phyloP scores from a whole-genome alignment of 352 stramenopile genomes.

The Globisporangium echinulatum region DNA sequence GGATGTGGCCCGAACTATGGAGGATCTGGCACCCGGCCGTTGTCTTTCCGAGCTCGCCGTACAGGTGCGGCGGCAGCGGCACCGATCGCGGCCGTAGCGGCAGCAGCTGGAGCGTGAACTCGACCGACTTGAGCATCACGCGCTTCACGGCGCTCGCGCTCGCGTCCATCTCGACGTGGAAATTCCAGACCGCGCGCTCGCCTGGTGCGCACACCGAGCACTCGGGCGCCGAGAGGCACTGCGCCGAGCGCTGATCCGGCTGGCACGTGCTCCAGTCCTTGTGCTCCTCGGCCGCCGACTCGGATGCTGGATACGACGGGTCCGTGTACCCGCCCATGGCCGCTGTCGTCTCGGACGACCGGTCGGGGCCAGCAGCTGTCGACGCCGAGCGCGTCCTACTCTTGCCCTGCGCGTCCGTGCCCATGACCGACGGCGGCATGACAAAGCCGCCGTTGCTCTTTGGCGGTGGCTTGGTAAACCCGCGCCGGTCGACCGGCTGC shows the following conservation, averaged over 20 bases:
- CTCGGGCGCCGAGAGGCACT: slow-evolving; percentile 59
- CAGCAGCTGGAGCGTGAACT: slow-evolving; percentile 84
- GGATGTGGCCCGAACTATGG: slow-evolving; percentile 69
- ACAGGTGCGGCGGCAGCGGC: slow-evolving; percentile 75
- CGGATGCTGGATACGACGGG: slow-evolving; percentile 43
- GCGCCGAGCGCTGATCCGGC: slow-evolving; percentile 67
- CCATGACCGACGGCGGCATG: slow-evolving; percentile 40
- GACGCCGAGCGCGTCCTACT: slow-evolving; percentile 54
- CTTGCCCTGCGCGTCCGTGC: slow-evolving; percentile 53
- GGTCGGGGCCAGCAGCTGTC: slow-evolving; percentile 38
- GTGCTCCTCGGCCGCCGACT: slow-evolving; percentile 73
- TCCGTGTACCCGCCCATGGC: slow-evolving; percentile 43
- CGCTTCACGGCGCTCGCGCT: slow-evolving; percentile 59
- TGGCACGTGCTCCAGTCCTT: slow-evolving; percentile 88
- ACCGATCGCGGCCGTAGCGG: slow-evolving; percentile 73
- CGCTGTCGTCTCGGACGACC: slow-evolving; percentile 52
- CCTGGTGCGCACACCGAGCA: slow-evolving; percentile 74
- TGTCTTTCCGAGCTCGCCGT: slow-evolving; percentile 83
- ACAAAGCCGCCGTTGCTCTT: slow-evolving; percentile 85
- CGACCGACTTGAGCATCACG: slow-evolving; percentile 82
- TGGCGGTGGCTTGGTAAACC: slow-evolving; percentile 81
- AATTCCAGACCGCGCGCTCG: slow-evolving; percentile 85
- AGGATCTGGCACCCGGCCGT: slow-evolving; percentile 76
- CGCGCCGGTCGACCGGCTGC: slow-evolving; percentile 77
- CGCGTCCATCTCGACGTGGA: slow-evolving; percentile 81